phyloP scores from a whole-genome alignment of 202 grass and related monocot species.

The Zizania palustris region DNA sequence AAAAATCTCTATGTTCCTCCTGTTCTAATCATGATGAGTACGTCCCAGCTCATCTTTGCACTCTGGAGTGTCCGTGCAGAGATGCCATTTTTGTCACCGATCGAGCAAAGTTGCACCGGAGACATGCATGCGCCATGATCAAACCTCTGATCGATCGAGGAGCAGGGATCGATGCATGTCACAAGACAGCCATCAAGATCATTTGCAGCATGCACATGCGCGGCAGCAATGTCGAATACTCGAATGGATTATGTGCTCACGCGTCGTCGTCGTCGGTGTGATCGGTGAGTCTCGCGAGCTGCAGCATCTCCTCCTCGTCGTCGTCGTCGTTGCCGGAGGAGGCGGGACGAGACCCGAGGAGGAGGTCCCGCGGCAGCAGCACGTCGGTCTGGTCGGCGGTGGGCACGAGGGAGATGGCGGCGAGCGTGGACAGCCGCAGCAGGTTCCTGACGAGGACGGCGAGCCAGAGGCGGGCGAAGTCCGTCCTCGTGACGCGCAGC shows the following conservation, averaged over 20 bases:
- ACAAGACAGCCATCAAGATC: neutral
- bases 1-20: no score
- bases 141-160: neutral
- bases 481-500: conserved; percentile 67
- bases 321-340: neutral
- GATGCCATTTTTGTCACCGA: conserved; percentile 20
- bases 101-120: neutral
- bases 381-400: conserved; percentile 51
- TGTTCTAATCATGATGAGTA: no score
- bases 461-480: conserved; percentile 76
- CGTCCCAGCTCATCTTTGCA: neutral
- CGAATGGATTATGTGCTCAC: neutral
- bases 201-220: neutral
- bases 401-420: conserved; percentile 61
- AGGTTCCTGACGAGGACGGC: conserved; percentile 70
- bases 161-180: neutral
- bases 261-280: conserved; percentile 22
- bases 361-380: conserved; percentile 63
- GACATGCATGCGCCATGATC: neutral
- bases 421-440: conserved; percentile 63
- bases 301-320: conserved; percentile 57
- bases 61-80: neutral
- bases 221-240: neutral
- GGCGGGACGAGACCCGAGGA: neutral
- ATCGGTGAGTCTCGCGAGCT: conserved; percentile 56